Evolutionary conservation across 352 stramenopile genomes (phyloP).

Genomic region (Aphanomyces stellatus): DNA sequence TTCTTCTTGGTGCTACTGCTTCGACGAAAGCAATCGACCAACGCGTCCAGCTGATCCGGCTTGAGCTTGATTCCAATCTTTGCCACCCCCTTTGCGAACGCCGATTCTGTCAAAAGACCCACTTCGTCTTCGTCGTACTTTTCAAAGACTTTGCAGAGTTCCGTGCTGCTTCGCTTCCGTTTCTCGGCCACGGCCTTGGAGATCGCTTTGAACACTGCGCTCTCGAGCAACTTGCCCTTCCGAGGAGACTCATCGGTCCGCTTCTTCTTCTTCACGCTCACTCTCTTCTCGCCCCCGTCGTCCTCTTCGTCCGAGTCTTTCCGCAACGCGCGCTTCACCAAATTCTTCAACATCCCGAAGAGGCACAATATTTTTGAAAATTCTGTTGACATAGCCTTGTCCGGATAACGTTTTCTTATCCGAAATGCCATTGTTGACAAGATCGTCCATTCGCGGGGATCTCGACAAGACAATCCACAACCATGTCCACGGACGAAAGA

Average conservation of each 20-base stretch:
- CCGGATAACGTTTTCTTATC: no score
- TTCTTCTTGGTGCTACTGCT: neutral
- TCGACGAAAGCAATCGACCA: slow-evolving; percentile 38
- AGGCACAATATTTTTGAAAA: neutral
- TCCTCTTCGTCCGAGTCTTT: neutral
- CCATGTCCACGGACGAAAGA: no score
- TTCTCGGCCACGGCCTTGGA: neutral
- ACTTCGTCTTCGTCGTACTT: slow-evolving; percentile 37
- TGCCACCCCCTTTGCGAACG: slow-evolving; percentile 49
- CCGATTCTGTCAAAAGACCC: slow-evolving; percentile 27
- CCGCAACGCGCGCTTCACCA: neutral
- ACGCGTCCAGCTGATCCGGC: slow-evolving; percentile 26
- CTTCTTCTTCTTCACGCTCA: neutral
- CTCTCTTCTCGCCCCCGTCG: neutral
- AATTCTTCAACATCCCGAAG: slow-evolving; percentile 4
- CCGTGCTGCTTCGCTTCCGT: neutral
- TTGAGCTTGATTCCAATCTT: slow-evolving; percentile 49
- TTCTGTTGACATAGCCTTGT: neutral
- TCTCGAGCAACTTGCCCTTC: neutral
- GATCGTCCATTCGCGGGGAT: no score
- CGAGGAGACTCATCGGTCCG: neutral
- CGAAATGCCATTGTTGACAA: no score
- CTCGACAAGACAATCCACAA: no score
- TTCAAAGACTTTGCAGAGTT: slow-evolving; percentile 28
- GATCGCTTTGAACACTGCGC: neutral